Evolutionary conservation across 164 flowering plant species (phyloP).

Genomic region (Akebia trifoliata): DNA sequence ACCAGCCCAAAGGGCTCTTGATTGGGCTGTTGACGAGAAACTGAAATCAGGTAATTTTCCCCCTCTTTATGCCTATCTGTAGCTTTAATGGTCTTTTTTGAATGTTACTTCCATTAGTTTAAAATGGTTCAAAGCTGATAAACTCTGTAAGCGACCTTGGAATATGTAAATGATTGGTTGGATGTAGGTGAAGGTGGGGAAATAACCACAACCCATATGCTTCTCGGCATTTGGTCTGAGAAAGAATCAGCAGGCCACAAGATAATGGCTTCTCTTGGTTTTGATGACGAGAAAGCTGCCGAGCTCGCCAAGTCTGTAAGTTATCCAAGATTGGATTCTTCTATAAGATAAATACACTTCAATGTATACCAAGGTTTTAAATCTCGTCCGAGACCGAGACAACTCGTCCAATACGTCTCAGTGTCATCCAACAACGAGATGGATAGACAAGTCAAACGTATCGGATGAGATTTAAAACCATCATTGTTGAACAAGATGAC

Average conservation of each 20-base stretch:
- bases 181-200: slow-evolving; percentile 56
- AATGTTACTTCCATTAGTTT: neutral
- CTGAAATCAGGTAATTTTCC: slow-evolving; percentile 54
- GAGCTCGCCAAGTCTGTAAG: slow-evolving; percentile 48
- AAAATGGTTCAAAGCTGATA: neutral
- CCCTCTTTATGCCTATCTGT: slow-evolving; percentile 1
- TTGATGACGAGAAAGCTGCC: slow-evolving; percentile 61
- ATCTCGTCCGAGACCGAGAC: too few relatives aligned
- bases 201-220: slow-evolving; percentile 52
- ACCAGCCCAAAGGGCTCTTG: slow-evolving; percentile 70
- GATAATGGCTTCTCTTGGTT: slow-evolving; percentile 61
- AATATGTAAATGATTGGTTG: neutral
- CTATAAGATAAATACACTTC: neutral
- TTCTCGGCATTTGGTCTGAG: slow-evolving; percentile 78
- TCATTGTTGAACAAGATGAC: too few relatives aligned
- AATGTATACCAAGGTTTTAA: too few relatives aligned
- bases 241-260: slow-evolving; percentile 69
- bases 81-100: neutral
- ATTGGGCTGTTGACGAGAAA: slow-evolving; percentile 80
- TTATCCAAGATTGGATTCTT: slow-evolving; percentile 8
- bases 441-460: too few relatives aligned
- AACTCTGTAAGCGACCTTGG: neutral
- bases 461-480: too few relatives aligned
- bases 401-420: too few relatives aligned
- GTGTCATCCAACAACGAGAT: too few relatives aligned